phyloP scores from a whole-genome alignment of 345 rosid species.

The Aquilaria malaccensis region DNA sequence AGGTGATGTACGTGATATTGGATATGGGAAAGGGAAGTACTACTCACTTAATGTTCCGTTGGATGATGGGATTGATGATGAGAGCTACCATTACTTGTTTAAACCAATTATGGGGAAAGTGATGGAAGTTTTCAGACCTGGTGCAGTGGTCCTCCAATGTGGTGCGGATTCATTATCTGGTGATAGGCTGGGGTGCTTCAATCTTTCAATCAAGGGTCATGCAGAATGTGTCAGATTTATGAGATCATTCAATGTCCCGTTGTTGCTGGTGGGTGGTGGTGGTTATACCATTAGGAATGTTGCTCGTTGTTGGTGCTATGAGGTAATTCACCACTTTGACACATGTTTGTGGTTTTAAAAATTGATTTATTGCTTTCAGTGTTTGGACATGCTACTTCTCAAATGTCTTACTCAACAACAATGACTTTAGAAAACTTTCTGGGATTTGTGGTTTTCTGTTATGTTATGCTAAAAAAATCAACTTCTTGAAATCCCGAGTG shows the following conservation, averaged over 20 bases:
- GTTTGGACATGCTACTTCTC: neutral
- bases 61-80: slow-evolving; percentile 68
- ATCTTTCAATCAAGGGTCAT: slow-evolving; percentile 71
- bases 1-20: slow-evolving; percentile 49
- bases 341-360: slow-evolving; percentile 8
- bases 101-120: slow-evolving; percentile 61
- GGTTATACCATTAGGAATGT: slow-evolving; percentile 74
- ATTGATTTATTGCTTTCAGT: slow-evolving; percentile 5
- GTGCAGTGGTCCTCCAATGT: slow-evolving; percentile 62
- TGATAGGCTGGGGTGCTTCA: slow-evolving; percentile 67
- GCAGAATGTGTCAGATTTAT: slow-evolving; percentile 66
- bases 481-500: too few relatives aligned
- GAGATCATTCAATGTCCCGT: slow-evolving; percentile 75
- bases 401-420: neutral
- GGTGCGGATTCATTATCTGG: slow-evolving; percentile 71
- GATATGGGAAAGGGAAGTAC: slow-evolving; percentile 48
- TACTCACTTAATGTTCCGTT: slow-evolving; percentile 65
- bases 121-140: slow-evolving; percentile 58
- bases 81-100: slow-evolving; percentile 65
- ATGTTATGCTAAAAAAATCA: too few relatives aligned
- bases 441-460: neutral
- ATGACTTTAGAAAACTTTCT: slow-evolving; percentile 1
- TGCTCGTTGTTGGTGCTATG: slow-evolving; percentile 79
- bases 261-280: slow-evolving; percentile 62
- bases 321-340: slow-evolving; percentile 25